Base-by-base conservation (phyloP, 306 rosid species). In the Astragalus membranaceus region DNA sequence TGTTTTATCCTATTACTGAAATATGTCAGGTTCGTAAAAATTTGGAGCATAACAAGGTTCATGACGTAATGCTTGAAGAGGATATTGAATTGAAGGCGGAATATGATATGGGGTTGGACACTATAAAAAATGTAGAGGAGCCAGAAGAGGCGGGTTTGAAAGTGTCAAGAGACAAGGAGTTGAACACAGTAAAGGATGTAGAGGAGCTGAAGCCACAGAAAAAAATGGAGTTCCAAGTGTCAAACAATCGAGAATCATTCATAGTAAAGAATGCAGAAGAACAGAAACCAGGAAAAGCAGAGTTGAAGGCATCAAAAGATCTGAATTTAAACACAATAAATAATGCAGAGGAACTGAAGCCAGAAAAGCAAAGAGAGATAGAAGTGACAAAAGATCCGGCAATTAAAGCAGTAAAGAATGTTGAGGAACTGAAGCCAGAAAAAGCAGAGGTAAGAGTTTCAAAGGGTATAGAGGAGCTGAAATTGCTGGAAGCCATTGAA, bases 401-500 rank as follows among this genome's bases (percentile, higher is more conserved):
- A 15, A 20, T 83, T 73, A 75, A 79, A 71, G 11, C 75, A 10
- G 62, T 35, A 12, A 67, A 66, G 57, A 17, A 66, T 67, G 35
- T 67, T 3, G 48, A 75, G 70, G 80, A 77, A 43, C 71, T 35
- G 68, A 58, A 78, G 72, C 64, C 72, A 17, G 73, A 52, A 58
- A 43, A 57, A 42, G 20, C 53, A 17, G 79, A 67, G 66, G 29
- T 47, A 49, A 72, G 74, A 58, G 61, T 50, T 46, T 57, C 63
- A 15, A 76, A 48, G 60, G 71, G 75, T 33, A 67, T 39, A 13
- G 83, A 85, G 67, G 79, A 82, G 75, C 54, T 82, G 79, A 80
- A 86, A 77, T 72, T 94, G 59, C 73, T 83, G 14, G 77, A 79
- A 81, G 88, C 86, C 70, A 76, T 95, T 53, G 86, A 86, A 77